Evolutionary conservation across 495 filamentous ascomycete genomes (phyloP), one percentile per base, ranked within the genome.

Genomic region (Penicillium coprophilum): DNA sequence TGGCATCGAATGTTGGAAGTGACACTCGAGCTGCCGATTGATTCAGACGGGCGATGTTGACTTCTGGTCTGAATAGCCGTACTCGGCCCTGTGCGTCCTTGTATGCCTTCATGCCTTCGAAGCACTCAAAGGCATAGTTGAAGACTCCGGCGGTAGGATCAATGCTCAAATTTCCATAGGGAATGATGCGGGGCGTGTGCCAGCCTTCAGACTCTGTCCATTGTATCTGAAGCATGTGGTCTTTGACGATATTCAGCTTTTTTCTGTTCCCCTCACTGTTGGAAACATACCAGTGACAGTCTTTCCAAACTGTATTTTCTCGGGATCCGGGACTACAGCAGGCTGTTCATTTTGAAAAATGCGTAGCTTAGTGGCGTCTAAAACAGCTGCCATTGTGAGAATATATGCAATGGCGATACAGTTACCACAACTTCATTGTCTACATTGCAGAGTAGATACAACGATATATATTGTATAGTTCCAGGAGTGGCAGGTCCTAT

Each of bases 71-170:
- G 78, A 95, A 94, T 36, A 93, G 71, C 27, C 90, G 87, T 24
- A 92, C 73, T 46, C 81, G 81, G 36, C 87, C 87, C 70, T 93
- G 86, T 23, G 23, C 32, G 32, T 87, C 89, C 54, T 88, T 86
- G 76, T 91, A 92, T 34, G 81, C 82, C 69, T 93, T 94, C 70
- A 92, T 77, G 24, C 90, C 90, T 66, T 94, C 90, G 73, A 93
- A 93, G 72, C 90, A 93, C 62, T 90, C 86, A 31, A 87, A 91
- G 7, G 90, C 90, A 68, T 94, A 94, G 71, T 94, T 88, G 31
- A 94, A 82, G 24, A 85, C 83, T 24, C 82, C 85, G 13, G 89
- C 85, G 6, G 84, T 87, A 9, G 90, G 90, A 77, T 86, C 84
- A 59, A 94, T 77, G 40, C 76, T 71, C n/a, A 94, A 68, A 10